Base-by-base conservation (phyloP, 106 monocot genomes). In the Dendrobium catenatum region DNA sequence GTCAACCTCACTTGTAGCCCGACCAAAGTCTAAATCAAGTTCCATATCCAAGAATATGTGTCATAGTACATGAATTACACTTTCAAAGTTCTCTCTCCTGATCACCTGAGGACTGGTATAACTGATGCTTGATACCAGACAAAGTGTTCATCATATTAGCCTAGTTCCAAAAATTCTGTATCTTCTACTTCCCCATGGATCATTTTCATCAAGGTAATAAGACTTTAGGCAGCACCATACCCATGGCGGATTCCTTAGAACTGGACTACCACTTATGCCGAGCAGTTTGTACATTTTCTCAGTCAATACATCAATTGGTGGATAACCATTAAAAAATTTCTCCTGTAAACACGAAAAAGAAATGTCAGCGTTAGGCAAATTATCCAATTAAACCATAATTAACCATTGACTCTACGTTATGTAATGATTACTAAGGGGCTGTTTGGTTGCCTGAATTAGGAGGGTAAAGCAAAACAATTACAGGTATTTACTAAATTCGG, bases 181-280 rank as follows among this genome's bases (percentile, higher is more conserved):
- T 59, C 55, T 80, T 81, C 85, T 87, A 72, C 84, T 91, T 78
- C 81, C 84, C 83, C 84, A 88, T 22, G 88, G 86, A 77, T 85
- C 61, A 43, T 33, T 84, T 78, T 88, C 67, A 47, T 91, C 83
- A 19, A 81, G 16, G 75, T 77, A 88, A 83, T 89, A 91, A 1
- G 91, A 89, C 73, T 85, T 89, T 44, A 94, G 85, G 80, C 91
- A 91, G 43, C 87, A 84, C 59, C 72, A 81, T 19, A 91, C 72
- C 91, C 94, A 94, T 67, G 91, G 94, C 68, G 91, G 91, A 37
- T 94, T 77, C 67, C 91, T 77, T 4, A 16, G 41, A 31, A 42
- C 4, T 15, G 64, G 51, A 51, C 51, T 18, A 31, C 43, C 81
- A 27, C 55, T 54, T 31, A 91, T 80, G 31, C 91, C 91, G 4